Conservation (phyloP, 2,329 filamentous ascomycete species). For the Ophiostoma piceae region DNA sequence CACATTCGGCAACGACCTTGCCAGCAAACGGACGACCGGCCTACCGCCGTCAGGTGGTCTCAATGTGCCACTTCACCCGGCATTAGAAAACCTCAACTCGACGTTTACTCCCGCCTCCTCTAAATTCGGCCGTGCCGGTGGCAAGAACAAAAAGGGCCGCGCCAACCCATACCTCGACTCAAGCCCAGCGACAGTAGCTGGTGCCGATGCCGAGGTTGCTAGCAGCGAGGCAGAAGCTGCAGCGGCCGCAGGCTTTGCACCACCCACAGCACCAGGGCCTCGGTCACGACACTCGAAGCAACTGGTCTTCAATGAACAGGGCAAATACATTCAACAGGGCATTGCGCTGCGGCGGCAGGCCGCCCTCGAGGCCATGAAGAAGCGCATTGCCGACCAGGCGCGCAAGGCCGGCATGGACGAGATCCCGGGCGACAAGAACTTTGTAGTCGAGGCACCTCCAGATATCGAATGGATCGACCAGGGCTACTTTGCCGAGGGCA, state of each 20-base stretch:
- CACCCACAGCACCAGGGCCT: constrained; percentile 41
- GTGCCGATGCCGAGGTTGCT: constrained; percentile 53
- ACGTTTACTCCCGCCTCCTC: constrained; percentile 41
- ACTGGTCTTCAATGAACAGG: constrained; percentile 87
- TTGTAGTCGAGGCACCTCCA: constrained; percentile 75
- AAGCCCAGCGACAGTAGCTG: constrained; percentile 49
- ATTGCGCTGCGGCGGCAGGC: constrained; percentile 83
- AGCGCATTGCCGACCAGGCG: constrained; percentile 78
- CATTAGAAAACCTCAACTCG: constrained; percentile 55
- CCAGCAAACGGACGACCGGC: constrained; percentile 21
- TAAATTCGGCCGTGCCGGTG: constrained; percentile 20
- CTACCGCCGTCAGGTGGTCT: constrained; percentile 52
- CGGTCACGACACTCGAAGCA: constrained; percentile 67
- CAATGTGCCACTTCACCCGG: constrained; percentile 72
- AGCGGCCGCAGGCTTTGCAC: constrained; percentile 44
- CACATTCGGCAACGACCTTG: constrained; percentile 33
- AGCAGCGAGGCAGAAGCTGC: constrained; percentile 59
- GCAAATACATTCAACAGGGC: constrained; percentile 94
- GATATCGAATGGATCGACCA: constrained; percentile 98
- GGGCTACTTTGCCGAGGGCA: constrained; percentile 64
- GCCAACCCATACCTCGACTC: constrained; percentile 79
- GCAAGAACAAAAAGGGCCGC: constrained; percentile 19
- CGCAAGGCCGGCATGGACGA: constrained; percentile 92
- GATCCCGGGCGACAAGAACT: constrained; percentile 84
- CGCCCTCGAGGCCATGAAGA: constrained; percentile 89